A percentile compares a stretch with the other conserved stretches of the same genome.
These are phyloP conservation scores for Entrophospora sp. DNA, from an alignment of 192 early-diverging fungal species.

Conservation along the genomic window DNA sequence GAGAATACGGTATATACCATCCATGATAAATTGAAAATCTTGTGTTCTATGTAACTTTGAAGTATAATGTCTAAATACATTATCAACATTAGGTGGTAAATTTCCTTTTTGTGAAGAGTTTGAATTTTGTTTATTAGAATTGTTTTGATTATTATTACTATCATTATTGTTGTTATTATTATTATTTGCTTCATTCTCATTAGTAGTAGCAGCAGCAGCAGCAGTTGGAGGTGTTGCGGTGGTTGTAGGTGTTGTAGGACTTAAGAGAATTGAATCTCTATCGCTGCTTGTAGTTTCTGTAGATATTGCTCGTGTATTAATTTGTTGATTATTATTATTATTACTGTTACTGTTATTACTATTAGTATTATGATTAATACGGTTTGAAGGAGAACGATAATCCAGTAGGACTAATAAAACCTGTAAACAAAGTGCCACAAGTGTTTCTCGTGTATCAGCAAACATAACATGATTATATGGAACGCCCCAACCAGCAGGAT, in stretches of 20 bases:
- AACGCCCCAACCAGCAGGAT: conserved; percentile 77
- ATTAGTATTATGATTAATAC: too few species aligned
- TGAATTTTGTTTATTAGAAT: too few species aligned
- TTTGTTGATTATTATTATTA: too few species aligned
- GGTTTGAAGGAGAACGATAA: conserved; percentile 40
- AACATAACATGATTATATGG: conserved; percentile 83
- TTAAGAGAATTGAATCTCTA: not conserved
- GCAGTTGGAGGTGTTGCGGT: not conserved
- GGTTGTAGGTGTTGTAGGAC: not conserved
- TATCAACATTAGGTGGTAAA: conserved; percentile 31
- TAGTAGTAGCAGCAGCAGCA: not conserved
- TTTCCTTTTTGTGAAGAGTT: not conserved
- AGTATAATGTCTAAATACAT: conserved; percentile 70
- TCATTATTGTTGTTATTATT: too few species aligned
- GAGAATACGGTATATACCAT: conserved; percentile 72
- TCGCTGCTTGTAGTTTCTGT: not conserved
- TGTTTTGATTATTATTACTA: too few species aligned
- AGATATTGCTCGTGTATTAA: not conserved
- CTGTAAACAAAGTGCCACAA: conserved; percentile 66
- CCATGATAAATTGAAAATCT: conserved; percentile 75
- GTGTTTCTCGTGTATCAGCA: conserved; percentile 60
- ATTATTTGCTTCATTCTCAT: too few species aligned
- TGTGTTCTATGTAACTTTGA: conserved; percentile 72
- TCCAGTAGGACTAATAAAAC: conserved; percentile 62
- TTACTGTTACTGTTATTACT: too few species aligned